Base-by-base conservation (phyloP, 495 filamentous ascomycete species). In the Penicillium pancosmium region DNA sequence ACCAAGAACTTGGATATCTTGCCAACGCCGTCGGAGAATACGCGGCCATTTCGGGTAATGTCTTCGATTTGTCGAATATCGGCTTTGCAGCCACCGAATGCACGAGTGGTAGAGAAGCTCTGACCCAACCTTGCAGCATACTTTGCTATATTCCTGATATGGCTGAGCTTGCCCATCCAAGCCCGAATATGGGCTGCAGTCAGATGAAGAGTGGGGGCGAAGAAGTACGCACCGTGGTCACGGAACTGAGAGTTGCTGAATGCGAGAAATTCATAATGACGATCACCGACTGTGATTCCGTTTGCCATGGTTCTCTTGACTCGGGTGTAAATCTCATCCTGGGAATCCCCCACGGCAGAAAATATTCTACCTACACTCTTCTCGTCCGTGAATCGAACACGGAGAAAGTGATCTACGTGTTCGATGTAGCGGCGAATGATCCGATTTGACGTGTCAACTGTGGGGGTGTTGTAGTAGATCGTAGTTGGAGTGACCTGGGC, bases 241-340 rank as follows among this genome's bases (percentile, higher is more conserved):
- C 94, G 85, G 56, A 99, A 89, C 62, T 98, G 94, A 0, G 93
- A 97, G 69, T 96, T 98, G 0, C 94, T 93, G 69, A 92, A 96
- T 5, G 95, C 93, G 21, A 99, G 85, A 62, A 97, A 97, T 66
- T 95, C 83, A 69, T 90, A 99, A 61, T 85, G 87, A 12, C 89
- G 86, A 60, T 85, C 84, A 12, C 90, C 94, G 52, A 99, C 86
- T 1, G 73, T 76, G 57, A 99, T 96, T 7, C 94, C 94, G 44
- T 93, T 85, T 6, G 72, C 75, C 64, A 98, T 65, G 5, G 89
- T 83, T 47, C 86, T 79, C 63, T 85, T 86, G 59, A 96, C 78
- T 13, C 92, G 85, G 15, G 82, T 83, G 65, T 90, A 96, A 1
- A 97, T 55, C 57, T 88, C 84, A 52, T 97, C 83, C 62, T 89